Conservation (phyloP, 2,329 filamentous ascomycete species). For the Eutypa lata region DNA sequence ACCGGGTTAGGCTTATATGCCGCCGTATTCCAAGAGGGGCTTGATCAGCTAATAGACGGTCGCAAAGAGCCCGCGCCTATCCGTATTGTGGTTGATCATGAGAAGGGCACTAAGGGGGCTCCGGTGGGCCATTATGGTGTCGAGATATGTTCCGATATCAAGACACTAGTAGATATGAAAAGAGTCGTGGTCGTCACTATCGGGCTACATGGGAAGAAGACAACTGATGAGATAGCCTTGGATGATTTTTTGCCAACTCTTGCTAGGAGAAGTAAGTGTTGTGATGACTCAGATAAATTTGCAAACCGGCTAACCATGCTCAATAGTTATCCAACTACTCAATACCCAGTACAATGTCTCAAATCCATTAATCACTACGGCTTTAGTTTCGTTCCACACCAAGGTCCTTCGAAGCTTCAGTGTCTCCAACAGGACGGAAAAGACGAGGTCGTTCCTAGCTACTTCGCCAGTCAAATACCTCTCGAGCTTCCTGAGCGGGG, state of each 20-base stretch:
- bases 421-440: constrained; percentile 60
- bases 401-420: constrained; percentile 71
- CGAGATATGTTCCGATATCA: constrained; percentile 66
- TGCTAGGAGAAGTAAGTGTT: constrained; percentile 64
- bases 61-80: constrained; percentile 66
- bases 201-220: constrained; percentile 68
- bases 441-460: constrained; percentile 66
- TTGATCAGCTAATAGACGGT: constrained; percentile 59
- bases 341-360: constrained; percentile 66
- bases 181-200: constrained; percentile 49
- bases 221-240: constrained; percentile 68
- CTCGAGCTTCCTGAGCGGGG: constrained; percentile 73
- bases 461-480: constrained; percentile 90
- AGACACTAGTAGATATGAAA: constrained; percentile 46
- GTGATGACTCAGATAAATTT: not conserved
- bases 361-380: constrained; percentile 61
- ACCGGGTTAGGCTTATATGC: constrained; percentile 58
- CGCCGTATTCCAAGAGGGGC: constrained; percentile 70
- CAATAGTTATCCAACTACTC: constrained; percentile 67
- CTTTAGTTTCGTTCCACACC: constrained; percentile 73
- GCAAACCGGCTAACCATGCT: constrained; percentile 12
- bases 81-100: constrained; percentile 70
- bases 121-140: constrained; percentile 67
- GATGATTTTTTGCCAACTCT: constrained; percentile 74
- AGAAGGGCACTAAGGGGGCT: constrained; percentile 63